phyloP scores from a whole-genome alignment of 1,284 basidiomycete species.

The Sanghuangporus baumii region DNA sequence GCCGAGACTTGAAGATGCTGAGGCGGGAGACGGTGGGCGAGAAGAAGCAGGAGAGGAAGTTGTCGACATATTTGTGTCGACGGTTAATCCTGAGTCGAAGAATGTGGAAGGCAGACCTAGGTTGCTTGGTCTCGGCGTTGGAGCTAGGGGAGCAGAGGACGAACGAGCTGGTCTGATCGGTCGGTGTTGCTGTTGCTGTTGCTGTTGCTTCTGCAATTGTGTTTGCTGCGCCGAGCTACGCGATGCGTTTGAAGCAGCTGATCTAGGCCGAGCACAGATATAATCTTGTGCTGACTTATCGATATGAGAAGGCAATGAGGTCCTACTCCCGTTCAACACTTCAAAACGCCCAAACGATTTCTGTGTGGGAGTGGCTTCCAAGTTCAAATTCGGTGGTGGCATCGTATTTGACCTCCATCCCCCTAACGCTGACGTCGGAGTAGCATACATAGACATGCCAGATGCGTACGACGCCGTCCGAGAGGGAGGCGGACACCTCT shows the following conservation, averaged over 20 bases:
- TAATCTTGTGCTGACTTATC: not conserved
- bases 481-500: conserved; percentile 22
- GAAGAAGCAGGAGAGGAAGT: conserved; percentile 10
- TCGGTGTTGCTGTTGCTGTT: not conserved
- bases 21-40: conserved; percentile 17
- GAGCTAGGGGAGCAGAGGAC: not conserved
- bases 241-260: not conserved
- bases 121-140: not conserved
- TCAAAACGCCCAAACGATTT: not conserved
- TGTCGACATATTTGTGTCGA: not conserved
- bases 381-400: not conserved
- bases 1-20: conserved; percentile 15
- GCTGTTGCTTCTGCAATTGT: not conserved
- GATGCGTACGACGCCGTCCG: conserved; percentile 13
- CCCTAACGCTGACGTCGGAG: not conserved
- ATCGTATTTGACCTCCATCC: not conserved
- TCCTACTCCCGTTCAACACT: not conserved
- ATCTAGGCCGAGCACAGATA: too few relatives aligned
- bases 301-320: not conserved
- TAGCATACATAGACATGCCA: not conserved
- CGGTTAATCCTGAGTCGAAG: conserved; percentile 4
- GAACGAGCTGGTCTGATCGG: not conserved
- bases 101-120: conserved; percentile 4
- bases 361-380: not conserved
- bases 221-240: not conserved